Percentiles rank a stretch among this genome's conserved stretches.
Conservation (phyloP, 176 grass and related monocot species). For the Metroxylon sagu region DNA sequence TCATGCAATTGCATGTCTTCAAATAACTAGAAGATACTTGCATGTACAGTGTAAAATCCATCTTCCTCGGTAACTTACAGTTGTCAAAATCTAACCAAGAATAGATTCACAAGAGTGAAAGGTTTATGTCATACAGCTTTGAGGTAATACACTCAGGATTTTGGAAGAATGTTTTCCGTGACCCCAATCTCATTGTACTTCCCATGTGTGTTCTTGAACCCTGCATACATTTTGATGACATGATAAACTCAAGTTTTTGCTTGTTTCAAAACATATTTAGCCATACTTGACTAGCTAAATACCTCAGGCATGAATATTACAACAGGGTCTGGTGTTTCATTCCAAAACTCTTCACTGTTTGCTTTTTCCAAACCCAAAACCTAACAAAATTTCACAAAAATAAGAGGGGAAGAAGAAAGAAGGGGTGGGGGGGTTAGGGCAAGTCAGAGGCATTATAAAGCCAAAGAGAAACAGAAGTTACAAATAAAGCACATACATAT, state of each 20-base stretch:
- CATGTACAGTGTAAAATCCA: too few relatives aligned
- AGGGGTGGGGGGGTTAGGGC: background rate
- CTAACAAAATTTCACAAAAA: slow-evolving; percentile 25
- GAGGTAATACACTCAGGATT: slow-evolving; percentile 61
- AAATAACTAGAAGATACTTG: too few relatives aligned
- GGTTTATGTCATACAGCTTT: slow-evolving; percentile 46
- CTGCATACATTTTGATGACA: slow-evolving; percentile 20
- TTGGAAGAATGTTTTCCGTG: slow-evolving; percentile 62
- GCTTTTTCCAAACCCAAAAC: slow-evolving; percentile 59
- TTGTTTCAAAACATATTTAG: too few relatives aligned
- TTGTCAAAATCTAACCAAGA: too few relatives aligned
- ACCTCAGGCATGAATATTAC: slow-evolving; percentile 98
- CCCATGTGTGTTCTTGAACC: slow-evolving; percentile 98
- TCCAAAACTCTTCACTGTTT: slow-evolving; percentile 91
- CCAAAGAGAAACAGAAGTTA: background rate
- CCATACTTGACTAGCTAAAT: slow-evolving; percentile 9
- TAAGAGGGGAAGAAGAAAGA: slow-evolving; percentile 5
- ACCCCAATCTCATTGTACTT: slow-evolving; percentile 92
- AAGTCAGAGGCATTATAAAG: background rate
- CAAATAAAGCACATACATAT: slow-evolving; percentile 47
- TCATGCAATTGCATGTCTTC: too few relatives aligned
- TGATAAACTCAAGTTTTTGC: too few relatives aligned
- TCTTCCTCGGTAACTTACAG: too few relatives aligned
- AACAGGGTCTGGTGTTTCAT: slow-evolving; percentile 41
- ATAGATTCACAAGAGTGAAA: slow-evolving; percentile 6